Evolutionary conservation across 768 basidiomycete species (phyloP).

Genomic region (Mycena filopes): DNA sequence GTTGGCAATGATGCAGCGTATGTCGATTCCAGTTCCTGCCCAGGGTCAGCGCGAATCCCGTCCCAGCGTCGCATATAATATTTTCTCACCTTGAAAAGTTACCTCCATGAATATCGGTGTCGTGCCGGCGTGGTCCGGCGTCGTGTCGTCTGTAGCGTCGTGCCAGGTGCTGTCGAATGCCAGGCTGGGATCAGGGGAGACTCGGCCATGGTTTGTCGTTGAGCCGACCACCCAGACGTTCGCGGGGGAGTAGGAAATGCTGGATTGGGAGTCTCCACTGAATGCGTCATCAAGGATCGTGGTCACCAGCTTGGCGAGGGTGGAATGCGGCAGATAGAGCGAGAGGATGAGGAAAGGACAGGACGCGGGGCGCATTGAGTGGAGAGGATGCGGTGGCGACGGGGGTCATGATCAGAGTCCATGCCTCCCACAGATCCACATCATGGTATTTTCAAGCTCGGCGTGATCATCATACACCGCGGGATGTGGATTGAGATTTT

Average conservation of each 20-base stretch:
- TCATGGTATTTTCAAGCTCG: no score
- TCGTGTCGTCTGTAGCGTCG: conserved; percentile 21
- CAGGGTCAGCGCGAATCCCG: not conserved
- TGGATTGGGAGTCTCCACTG: conserved; percentile 7
- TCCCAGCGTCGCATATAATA: not conserved
- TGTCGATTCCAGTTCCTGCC: conserved; percentile 17
- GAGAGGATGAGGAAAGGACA: not conserved
- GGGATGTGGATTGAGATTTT: no score
- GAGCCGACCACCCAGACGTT: not conserved
- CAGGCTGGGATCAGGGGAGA: not conserved
- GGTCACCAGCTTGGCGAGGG: conserved; percentile 13
- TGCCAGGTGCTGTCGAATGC: conserved; percentile 10
- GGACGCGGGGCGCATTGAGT: not conserved
- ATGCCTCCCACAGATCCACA: no score
- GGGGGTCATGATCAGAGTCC: not conserved
- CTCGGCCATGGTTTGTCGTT: not conserved
- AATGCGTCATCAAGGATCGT: conserved; percentile 19
- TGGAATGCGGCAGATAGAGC: not conserved
- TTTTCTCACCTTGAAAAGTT: conserved; percentile 13
- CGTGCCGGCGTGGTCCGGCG: conserved; percentile 16
- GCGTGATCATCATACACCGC: no score
- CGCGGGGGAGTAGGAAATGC: conserved; percentile 2
- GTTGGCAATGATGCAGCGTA: conserved; percentile 19
- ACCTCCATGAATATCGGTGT: conserved; percentile 18
- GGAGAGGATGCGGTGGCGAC: not conserved